These are phyloP conservation scores for Starmerella apicola DNA, from an alignment of 805 yeast species.

Conservation along the genomic window DNA sequence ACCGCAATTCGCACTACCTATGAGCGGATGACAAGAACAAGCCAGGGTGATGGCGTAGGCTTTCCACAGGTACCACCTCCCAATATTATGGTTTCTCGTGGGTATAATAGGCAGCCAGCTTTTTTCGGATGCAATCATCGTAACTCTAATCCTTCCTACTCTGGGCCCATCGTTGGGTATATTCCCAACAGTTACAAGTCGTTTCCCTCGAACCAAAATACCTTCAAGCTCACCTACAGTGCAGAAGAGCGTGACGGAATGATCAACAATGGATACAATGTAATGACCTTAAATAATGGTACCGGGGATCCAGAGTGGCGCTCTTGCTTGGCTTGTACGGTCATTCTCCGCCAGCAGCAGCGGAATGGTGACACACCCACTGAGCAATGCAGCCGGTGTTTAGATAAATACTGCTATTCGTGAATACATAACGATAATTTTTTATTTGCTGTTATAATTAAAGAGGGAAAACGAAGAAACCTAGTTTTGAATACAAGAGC, in stretches of 20 bases:
- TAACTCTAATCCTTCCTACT: conserved; percentile 20
- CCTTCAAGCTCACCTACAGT: conserved; percentile 48
- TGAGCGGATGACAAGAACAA: conserved; percentile 15
- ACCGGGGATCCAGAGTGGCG: conserved; percentile 53
- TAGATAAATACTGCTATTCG: conserved; percentile 44
- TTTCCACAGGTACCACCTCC: conserved; percentile 17
- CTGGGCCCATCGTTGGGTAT: conserved; percentile 60
- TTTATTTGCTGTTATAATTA: too few species aligned
- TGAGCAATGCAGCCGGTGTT: conserved; percentile 57
- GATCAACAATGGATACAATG: conserved; percentile 59
- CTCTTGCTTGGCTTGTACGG: conserved; percentile 66
- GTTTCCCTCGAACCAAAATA: conserved; percentile 49
- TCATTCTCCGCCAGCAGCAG: conserved; percentile 61
- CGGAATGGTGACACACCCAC: conserved; percentile 43
- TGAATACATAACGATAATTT: too few species aligned
- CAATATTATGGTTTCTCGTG: conserved; percentile 38
- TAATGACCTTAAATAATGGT: conserved; percentile 45
- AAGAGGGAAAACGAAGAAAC: too few species aligned
- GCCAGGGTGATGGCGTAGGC: conserved; percentile 13
- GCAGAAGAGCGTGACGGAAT: conserved; percentile 42
- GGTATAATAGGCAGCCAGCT: conserved; percentile 38
- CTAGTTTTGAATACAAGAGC: too few species aligned
- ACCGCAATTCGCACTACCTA: conserved; percentile 21
- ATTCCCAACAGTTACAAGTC: conserved; percentile 55
- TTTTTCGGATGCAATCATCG: conserved; percentile 72